These are phyloP conservation scores for Amanita pallidorosea DNA, from an alignment of 768 basidiomycete species.

Conservation along the genomic window DNA sequence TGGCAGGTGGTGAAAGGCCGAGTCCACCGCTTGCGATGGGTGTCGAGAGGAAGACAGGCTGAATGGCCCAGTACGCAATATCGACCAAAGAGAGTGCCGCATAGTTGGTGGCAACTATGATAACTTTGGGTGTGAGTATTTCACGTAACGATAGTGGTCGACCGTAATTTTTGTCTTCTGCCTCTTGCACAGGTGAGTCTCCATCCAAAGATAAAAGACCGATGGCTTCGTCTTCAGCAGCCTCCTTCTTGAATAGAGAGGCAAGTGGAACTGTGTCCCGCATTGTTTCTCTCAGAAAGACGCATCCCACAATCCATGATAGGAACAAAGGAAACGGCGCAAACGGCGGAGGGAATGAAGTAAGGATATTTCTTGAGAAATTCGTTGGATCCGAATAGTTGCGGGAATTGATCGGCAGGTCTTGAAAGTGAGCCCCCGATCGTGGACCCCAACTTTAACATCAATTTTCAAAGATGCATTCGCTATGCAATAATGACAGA, in stretches of 20 bases:
- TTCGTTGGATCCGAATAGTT: constrained; percentile 21
- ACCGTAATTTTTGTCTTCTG: neutral
- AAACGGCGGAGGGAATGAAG: constrained; percentile 49
- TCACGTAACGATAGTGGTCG: constrained; percentile 28
- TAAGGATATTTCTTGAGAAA: constrained; percentile 41
- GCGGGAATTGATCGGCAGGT: constrained; percentile 36
- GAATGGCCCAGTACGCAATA: constrained; percentile 44
- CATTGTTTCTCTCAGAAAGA: constrained; percentile 36
- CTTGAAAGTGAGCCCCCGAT: constrained; percentile 38
- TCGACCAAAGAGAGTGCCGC: constrained; percentile 43
- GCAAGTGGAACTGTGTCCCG: no score
- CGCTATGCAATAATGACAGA: neutral
- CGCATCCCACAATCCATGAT: constrained; percentile 30
- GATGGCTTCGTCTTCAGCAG: no score
- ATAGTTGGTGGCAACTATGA: constrained; percentile 45
- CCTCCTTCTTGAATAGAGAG: no score
- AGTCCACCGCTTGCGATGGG: constrained; percentile 53
- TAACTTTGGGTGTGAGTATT: constrained; percentile 33
- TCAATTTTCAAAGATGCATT: neutral
- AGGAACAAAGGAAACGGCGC: constrained; percentile 37
- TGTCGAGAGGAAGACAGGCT: constrained; percentile 57
- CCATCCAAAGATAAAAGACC: no score
- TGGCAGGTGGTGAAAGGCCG: constrained; percentile 41
- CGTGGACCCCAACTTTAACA: constrained; percentile 23
- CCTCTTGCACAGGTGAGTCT: no score